Evolutionary conservation across 192 early-diverging fungal species (phyloP), one percentile per base, ranked within the genome.

Genomic region (Entophlyctis luteolus): DNA sequence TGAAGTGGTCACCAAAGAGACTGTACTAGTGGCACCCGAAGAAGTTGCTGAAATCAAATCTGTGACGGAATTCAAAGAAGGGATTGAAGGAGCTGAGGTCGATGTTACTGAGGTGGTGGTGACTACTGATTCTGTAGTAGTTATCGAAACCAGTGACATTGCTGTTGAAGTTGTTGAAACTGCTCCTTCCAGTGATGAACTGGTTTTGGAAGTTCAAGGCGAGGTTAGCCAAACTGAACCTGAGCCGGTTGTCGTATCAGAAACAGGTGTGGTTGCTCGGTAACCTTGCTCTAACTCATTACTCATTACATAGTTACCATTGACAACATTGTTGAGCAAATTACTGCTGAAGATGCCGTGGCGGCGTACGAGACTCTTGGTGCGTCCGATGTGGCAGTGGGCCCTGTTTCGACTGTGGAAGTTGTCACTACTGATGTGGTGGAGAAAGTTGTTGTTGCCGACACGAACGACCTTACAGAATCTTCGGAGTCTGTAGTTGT

Each of bases 11-110:
- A 2, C 25, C 1, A 1, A 20, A 20, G 50, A 53, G 29, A 23
- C 32, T 49, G 60, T 31, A 10, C 47, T 63, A 5, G 60, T 37
- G 39, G 47, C n/a, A n/a, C n/a, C n/a, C n/a, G n/a, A n/a, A n/a
- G n/a, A n/a, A n/a, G n/a, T n/a, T n/a, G n/a, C n/a, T n/a, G n/a
- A n/a, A n/a, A n/a, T n/a, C n/a, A n/a, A n/a, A 22, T n/a, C 22
- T 47, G 45, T 47, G 18, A n/a, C 45, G 22, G 50, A 38, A 25
- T 14, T 45, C 38, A 60, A 18, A 10, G 59, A 49, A 49, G 29
- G 31, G 8, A 34, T 31, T 49, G 47, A 22, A 10, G 47, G 6
- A 8, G 60, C 28, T 5, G 29, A 12, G 31, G 60, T 49, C 18
- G 31, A 16, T 31, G 38, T 28, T 16, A 45, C 28, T 60, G 58